Evolutionary conservation across 441 rosid species (phyloP), one percentile per base, ranked within the genome.

Genomic region (Aleurites moluccanus): DNA sequence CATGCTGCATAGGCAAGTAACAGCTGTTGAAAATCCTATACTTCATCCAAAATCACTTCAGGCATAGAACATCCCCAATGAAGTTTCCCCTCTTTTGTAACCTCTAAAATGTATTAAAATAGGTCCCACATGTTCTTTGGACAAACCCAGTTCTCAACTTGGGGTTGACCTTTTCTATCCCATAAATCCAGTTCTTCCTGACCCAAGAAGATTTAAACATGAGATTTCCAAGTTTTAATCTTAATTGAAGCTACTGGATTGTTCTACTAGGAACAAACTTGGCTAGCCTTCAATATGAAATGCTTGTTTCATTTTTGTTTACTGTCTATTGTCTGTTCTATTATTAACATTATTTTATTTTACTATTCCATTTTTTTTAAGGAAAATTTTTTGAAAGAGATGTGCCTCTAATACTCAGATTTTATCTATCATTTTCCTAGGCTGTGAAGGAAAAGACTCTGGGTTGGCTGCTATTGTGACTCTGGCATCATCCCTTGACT

Each of bases 401-500:
- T n/a, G 45, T 64, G 38, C 62, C 64, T 23, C 35, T 62, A 40
- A 45, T 79, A 33, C 33, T 79, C 47, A 69, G 45, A 10, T 63
- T 18, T 15, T 68, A 15, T 79, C 25, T 77, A 66, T 76, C 79
- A 28, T 83, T 67, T 83, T 21, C 8, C 50, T 74, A 93, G 98
- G 91, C 81, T 88, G 72, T 81, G 94, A 90, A 85, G 92, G 91
- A 80, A 86, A 74, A 82, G 92, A 90, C 75, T 83, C 89, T 56
- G 80, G 84, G 64, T 79, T 95, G 76, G 96, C 89, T 65, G 96
- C 92, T 70, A 70, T 89, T 77, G 95, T 87, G 77, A 93, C 98
- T 38, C 82, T 95, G 85, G 99, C 98, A 57, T 90, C 99, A 64
- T 95, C 99, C 57, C 83, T 95, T 76, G 97, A 95, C 80, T 95